Conservation (phyloP, 1,284 basidiomycete species). For the Abortiporus biennis region DNA sequence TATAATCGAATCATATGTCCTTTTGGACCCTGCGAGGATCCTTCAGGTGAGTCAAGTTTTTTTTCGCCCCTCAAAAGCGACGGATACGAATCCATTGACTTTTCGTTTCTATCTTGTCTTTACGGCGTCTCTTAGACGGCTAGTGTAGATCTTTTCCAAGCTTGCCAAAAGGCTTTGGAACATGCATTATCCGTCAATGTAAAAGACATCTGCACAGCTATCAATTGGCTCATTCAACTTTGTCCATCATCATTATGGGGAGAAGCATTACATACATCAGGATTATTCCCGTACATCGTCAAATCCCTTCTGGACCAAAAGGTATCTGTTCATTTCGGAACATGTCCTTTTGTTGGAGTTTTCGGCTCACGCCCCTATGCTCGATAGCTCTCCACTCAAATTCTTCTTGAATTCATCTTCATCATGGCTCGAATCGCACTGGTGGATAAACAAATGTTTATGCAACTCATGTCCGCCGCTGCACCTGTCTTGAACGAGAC, state of each 20-base stretch:
- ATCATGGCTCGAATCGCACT: constrained; percentile 66
- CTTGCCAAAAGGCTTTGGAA: constrained; percentile 43
- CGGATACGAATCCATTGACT: too few relatives aligned
- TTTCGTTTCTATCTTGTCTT: background rate
- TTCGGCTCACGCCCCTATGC: too few relatives aligned
- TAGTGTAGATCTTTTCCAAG: constrained; percentile 48
- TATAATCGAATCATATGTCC: constrained; percentile 78
- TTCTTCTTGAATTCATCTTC: constrained; percentile 62
- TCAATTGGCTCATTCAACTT: constrained; percentile 56
- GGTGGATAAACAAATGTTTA: constrained; percentile 56
- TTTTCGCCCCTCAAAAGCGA: background rate
- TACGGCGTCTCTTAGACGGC: constrained; percentile 32
- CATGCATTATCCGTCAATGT: constrained; percentile 47
- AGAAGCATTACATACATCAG: constrained; percentile 62
- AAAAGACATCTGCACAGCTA: constrained; percentile 47
- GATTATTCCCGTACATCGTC: constrained; percentile 58
- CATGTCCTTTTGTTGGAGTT: too few relatives aligned
- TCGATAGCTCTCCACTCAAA: too few relatives aligned
- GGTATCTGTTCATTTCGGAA: too few relatives aligned
- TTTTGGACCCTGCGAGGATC: constrained; percentile 64
- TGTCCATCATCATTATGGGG: constrained; percentile 61
- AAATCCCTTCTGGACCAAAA: constrained; percentile 57
- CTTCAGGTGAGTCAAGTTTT: constrained; percentile 60
- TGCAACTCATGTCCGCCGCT: constrained; percentile 59
- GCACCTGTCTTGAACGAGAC: constrained; percentile 38